phyloP scores from a whole-genome alignment of 202 grass and related monocot species.

The Eragrostis tef region DNA sequence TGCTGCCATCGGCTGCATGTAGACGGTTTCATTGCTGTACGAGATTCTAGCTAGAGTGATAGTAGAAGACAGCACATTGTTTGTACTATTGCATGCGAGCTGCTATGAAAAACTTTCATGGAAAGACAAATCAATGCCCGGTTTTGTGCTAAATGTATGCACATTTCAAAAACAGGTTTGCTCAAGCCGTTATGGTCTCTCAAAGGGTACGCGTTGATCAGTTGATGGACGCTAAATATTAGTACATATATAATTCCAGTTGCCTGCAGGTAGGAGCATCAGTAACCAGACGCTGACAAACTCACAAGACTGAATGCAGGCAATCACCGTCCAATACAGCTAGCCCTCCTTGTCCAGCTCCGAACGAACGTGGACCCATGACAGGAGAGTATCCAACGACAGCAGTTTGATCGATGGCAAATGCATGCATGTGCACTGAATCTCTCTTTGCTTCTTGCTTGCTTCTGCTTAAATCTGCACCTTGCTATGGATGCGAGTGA shows the following conservation, averaged over 20 bases:
- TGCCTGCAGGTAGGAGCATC: no score
- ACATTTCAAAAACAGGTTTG: background rate
- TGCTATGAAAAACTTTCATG: constrained; percentile 9
- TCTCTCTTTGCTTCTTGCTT: background rate
- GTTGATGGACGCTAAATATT: background rate
- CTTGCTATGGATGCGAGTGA: no score
- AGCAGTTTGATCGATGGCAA: background rate
- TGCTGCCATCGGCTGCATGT: background rate
- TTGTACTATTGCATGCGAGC: background rate
- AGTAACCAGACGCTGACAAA: background rate
- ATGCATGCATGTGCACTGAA: constrained; percentile 2
- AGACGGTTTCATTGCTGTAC: background rate
- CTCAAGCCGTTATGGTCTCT: background rate
- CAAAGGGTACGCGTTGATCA: background rate
- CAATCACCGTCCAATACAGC: constrained; percentile 33
- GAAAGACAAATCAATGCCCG: background rate
- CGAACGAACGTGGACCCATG: constrained; percentile 1
- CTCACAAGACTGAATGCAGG: background rate
- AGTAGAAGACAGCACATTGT: background rate
- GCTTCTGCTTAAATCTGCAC: no score
- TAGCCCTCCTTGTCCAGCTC: background rate
- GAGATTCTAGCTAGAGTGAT: constrained; percentile 18
- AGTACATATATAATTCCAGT: no score
- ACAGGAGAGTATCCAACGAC: constrained; percentile 4
- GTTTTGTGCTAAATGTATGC: background rate